These are phyloP conservation scores for Neurospora sp. DNA, from an alignment of 495 filamentous ascomycete species.

Conservation along the genomic window DNA sequence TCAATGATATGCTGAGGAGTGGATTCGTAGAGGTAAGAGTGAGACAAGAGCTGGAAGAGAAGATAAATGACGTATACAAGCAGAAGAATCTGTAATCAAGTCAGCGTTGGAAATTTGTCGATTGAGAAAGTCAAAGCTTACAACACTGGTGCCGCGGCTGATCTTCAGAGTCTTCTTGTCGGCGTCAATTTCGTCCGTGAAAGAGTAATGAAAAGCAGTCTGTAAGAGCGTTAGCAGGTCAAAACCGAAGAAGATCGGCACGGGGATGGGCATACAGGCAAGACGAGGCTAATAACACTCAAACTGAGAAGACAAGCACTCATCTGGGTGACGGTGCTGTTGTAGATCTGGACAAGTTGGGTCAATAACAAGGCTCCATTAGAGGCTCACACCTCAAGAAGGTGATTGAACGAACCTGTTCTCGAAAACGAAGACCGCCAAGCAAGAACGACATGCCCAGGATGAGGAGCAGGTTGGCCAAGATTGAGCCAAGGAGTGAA, in stretches of 20 bases:
- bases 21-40: constrained; percentile 83
- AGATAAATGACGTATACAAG: constrained; percentile 80
- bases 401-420: constrained; percentile 49
- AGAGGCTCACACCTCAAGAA: not conserved
- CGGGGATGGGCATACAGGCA: constrained; percentile 44
- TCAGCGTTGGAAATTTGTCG: constrained; percentile 2
- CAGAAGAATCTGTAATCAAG: constrained; percentile 49
- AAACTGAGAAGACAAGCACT: constrained; percentile 85
- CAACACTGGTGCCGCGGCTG: constrained; percentile 84
- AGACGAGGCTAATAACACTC: constrained; percentile 74
- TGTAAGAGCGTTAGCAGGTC: constrained; percentile 15
- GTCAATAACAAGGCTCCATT: not conserved
- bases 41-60: constrained; percentile 84
- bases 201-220: constrained; percentile 89
- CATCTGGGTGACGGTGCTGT: constrained; percentile 91
- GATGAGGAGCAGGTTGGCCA: constrained; percentile 80
- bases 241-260: not conserved
- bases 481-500: constrained; percentile 76
- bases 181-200: constrained; percentile 49
- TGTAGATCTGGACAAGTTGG: constrained; percentile 61
- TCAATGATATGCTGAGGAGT: constrained; percentile 85
- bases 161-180: constrained; percentile 66
- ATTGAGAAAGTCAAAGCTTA: constrained; percentile 27
- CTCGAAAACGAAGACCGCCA: constrained; percentile 76
- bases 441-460: constrained; percentile 84